Evolutionary conservation across 345 rosid species (phyloP), one percentile per base, ranked within the genome.

Genomic region (Arabis alpina): DNA sequence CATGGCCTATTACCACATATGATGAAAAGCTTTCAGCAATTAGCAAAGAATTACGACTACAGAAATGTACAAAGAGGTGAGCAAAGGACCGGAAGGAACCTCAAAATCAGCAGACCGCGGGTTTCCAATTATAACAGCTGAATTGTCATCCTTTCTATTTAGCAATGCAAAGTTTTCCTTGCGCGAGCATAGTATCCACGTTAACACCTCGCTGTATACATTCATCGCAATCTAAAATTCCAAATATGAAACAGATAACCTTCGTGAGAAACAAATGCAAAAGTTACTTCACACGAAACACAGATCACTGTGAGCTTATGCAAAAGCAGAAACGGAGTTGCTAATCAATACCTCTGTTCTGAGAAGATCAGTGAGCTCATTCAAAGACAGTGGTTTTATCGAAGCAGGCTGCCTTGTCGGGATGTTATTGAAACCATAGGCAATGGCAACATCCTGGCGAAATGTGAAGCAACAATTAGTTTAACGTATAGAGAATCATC

Each of bases 101-200:
- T 94, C 97, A 80, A 87, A 94, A 82, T 94, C 99, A 56, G 96
- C 79, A 44, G 93, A 81, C 9, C 97, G 93, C 24, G 98, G 97
- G 66, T 93, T 93, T 52, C 77, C 93, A 73, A 89, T 70, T 19
- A 87, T 77, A 32, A 81, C 97, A 27, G 89, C 90, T 47, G 86
- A 72, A 56, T 79, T 66, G 62, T 85, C 90, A 80, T 85, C 95
- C 43, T 76, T 60, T 37, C 84, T 83, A 57, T 91, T 91, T 75
- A 94, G 74, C 91, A 88, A 75, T 36, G 53, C 75, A 76, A 85
- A 89, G 70, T 82, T 86, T 73, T 94, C 99, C 66, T 82, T 83
- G 75, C 72, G 61, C 16, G 96, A 84, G 76, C 95, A 85, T 49
- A 94, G 82, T 75, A 91, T 79, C 93, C 93, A 94, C 3, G 93